These are phyloP conservation scores for Evansstolkia leycettana DNA, from an alignment of 495 filamentous ascomycete species.

Conservation along the genomic window DNA sequence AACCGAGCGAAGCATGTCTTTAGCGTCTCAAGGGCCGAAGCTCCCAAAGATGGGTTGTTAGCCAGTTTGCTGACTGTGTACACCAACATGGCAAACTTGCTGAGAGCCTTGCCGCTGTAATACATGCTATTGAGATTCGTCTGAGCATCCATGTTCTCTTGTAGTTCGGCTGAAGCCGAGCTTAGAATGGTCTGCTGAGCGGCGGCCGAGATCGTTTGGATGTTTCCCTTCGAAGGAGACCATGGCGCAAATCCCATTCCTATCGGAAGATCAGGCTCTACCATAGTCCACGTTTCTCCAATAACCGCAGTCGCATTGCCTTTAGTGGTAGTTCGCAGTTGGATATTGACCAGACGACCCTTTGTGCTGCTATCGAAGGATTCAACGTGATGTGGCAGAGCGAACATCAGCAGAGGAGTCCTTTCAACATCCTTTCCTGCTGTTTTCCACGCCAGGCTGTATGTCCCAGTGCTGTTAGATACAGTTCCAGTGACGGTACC, in stretches of 20 bases:
- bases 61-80: conserved; percentile 58
- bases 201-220: conserved; percentile 34
- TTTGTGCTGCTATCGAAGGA: conserved; percentile 55
- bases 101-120: conserved; percentile 83
- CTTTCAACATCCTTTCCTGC: conserved; percentile 37
- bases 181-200: conserved; percentile 42
- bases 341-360: conserved; percentile 41
- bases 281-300: conserved; percentile 69
- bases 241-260: conserved; percentile 69
- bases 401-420: conserved; percentile 66
- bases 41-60: conserved; percentile 44
- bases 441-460: conserved; percentile 59
- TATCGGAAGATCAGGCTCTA: conserved; percentile 58
- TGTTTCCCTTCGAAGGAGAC: conserved; percentile 40
- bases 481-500: conserved; percentile 52
- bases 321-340: conserved; percentile 76
- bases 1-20: conserved; percentile 70
- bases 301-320: conserved; percentile 62
- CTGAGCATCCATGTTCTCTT: conserved; percentile 57
- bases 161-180: conserved; percentile 52
- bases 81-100: conserved; percentile 70
- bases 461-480: conserved; percentile 48
- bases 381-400: conserved; percentile 72
- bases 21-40: conserved; percentile 50
- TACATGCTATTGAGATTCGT: conserved; percentile 85